Evolutionary conservation across 371 early-diverging fungal genomes (phyloP), one percentile per base, ranked within the genome.

Genomic region (Basidiobolus meristosporus): DNA sequence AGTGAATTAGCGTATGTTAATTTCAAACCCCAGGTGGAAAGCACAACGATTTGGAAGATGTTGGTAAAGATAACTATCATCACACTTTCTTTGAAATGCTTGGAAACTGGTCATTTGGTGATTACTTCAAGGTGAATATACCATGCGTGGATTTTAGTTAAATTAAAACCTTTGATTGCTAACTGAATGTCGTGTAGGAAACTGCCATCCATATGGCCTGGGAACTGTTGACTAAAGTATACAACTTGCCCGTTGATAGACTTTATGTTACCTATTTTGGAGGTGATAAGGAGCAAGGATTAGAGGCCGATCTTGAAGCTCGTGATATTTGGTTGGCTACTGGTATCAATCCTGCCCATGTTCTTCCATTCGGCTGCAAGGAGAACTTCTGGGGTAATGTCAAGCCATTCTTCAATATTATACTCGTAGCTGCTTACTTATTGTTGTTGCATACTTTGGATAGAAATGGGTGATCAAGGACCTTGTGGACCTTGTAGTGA

Each of bases 371-470:
- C 22, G 78, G 79, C 34, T 59, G 68, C 32, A 93, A 98, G 70
- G 99, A 99, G 46, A 99, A 99, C 74, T 99, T 99, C 59, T 99
- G 99, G 99, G 97, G n/a, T n/a, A 80, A n/a, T n/a, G n/a, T n/a
- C n/a, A n/a, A n/a, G n/a, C n/a, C n/a, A n/a, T n/a, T n/a, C n/a
- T n/a, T 38, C 29, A 19, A 4, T 23, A 26, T 14, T 39, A 2
- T 4, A 5, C 5, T n/a, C 14, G 36, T 2, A 47, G 21, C 18
- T 4, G 12, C 15, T 36, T 29, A 2, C 39, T 17, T 16, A 6
- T 16, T 19, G 21, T 39, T 15, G 16, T 37, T 22, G 9, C 10
- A 32, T 19, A 11, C 34, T 31, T 22, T 18, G 43, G 73, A n/a
- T n/a, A n/a, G n/a, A 99, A 71, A 98, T 98, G 99, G 99, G 98